Conservation (phyloP, 106 monocot genomes). For the Platanthera guangdongensis region DNA sequence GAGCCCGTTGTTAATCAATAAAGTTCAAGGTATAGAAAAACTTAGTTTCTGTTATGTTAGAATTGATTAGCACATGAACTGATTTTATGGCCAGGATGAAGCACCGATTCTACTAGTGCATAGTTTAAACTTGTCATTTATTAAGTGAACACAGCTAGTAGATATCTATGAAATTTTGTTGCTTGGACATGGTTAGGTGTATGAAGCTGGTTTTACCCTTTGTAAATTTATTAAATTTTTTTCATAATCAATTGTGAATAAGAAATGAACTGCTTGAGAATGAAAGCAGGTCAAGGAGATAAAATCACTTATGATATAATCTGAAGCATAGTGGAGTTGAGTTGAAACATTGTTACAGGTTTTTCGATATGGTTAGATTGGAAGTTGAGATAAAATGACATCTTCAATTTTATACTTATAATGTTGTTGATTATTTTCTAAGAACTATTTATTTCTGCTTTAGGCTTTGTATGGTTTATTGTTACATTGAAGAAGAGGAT, state of each 20-base stretch:
- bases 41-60: no score
- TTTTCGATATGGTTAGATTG: background rate
- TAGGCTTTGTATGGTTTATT: slow-evolving; percentile 96
- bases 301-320: background rate
- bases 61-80: no score
- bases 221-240: background rate
- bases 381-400: background rate
- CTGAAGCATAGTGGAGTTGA: background rate
- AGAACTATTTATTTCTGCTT: background rate
- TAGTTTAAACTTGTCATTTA: background rate
- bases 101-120: background rate
- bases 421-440: background rate
- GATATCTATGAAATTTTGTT: background rate
- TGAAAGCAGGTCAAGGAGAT: background rate
- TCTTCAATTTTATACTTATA: background rate
- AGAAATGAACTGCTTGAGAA: no score
- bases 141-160: background rate
- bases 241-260: no score
- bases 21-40: no score
- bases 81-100: background rate
- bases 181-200: background rate
- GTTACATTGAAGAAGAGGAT: slow-evolving; percentile 87
- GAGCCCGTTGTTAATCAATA: no score
- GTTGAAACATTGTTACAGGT: background rate
- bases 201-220: background rate